phyloP scores from a whole-genome alignment of 1,139 yeast genomes.

The Scheffersomyces titani region DNA sequence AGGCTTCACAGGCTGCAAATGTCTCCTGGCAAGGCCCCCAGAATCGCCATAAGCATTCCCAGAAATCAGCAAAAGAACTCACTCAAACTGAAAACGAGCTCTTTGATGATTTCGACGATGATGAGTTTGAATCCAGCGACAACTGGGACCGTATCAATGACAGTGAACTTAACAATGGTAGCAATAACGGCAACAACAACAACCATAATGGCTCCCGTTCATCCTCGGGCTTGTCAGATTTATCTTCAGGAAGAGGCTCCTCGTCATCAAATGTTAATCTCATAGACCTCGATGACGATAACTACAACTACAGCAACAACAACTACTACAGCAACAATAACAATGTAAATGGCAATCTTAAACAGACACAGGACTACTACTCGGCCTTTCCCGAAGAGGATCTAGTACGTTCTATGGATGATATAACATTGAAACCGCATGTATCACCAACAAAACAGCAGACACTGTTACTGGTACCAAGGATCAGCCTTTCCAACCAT shows the following conservation, averaged over 20 bases:
- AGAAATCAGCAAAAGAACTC: constrained; percentile 15
- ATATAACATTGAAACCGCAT: constrained; percentile 19
- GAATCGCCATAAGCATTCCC: constrained; percentile 16
- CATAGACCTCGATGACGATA: constrained; percentile 36
- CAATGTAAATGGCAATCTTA: neutral
- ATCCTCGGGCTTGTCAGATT: constrained; percentile 8
- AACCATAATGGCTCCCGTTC: constrained; percentile 4
- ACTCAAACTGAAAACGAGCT: constrained; percentile 20
- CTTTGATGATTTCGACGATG: constrained; percentile 53
- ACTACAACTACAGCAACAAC: constrained; percentile 1
- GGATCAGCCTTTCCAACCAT: neutral
- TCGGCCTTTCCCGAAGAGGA: neutral
- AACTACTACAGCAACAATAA: neutral
- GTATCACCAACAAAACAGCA: constrained; percentile 15
- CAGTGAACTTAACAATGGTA: neutral
- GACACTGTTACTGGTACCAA: neutral
- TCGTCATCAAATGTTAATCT: constrained; percentile 21
- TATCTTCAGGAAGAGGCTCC: constrained; percentile 8
- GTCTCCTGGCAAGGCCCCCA: constrained; percentile 44
- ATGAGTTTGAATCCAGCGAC: constrained; percentile 16
- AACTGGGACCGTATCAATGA: constrained; percentile 33
- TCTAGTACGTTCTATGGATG: constrained; percentile 16
- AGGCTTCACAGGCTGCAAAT: constrained; percentile 49
- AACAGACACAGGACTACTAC: neutral
- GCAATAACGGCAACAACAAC: neutral